phyloP scores from a whole-genome alignment of 1,139 yeast genomes.

The Hansenula anomala region DNA sequence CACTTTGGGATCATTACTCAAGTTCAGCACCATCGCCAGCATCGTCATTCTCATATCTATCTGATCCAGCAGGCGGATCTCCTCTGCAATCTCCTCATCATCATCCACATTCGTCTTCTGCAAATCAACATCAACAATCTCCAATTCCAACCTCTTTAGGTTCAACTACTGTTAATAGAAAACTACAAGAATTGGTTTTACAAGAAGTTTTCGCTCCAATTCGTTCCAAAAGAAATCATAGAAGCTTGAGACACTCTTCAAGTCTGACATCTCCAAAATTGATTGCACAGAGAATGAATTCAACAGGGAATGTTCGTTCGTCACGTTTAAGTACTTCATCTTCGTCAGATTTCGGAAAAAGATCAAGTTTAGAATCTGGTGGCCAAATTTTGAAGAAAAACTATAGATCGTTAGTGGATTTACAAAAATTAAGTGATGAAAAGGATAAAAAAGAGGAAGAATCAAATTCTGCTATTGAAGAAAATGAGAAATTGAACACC shows the following conservation, averaged over 20 bases:
- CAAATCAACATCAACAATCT: constrained; percentile 16
- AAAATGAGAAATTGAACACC: constrained; percentile 1
- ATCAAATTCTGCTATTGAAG: neutral
- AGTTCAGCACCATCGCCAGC: constrained; percentile 49
- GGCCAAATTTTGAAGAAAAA: constrained; percentile 12
- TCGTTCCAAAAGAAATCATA: constrained; percentile 9
- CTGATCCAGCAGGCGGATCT: neutral
- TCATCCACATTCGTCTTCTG: constrained; percentile 9
- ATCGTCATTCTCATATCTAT: constrained; percentile 22
- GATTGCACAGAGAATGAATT: constrained; percentile 5
- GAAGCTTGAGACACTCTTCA: constrained; percentile 14
- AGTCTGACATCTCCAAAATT: constrained; percentile 7
- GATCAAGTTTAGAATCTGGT: neutral
- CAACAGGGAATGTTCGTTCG: constrained; percentile 5
- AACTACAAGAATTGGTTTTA: constrained; percentile 59
- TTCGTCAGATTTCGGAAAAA: constrained; percentile 22
- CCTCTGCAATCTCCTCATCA: constrained; percentile 13
- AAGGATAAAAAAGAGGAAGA: neutral
- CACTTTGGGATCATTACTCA: constrained; percentile 62
- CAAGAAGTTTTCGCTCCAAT: constrained; percentile 67
- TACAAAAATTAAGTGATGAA: constrained; percentile 8
- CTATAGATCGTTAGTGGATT: constrained; percentile 19
- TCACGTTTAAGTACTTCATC: constrained; percentile 17
- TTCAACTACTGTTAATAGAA: constrained; percentile 59
- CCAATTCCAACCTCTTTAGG: constrained; percentile 33